Conservation (phyloP, 495 filamentous ascomycete genomes). For the Neurospora terricola region DNA sequence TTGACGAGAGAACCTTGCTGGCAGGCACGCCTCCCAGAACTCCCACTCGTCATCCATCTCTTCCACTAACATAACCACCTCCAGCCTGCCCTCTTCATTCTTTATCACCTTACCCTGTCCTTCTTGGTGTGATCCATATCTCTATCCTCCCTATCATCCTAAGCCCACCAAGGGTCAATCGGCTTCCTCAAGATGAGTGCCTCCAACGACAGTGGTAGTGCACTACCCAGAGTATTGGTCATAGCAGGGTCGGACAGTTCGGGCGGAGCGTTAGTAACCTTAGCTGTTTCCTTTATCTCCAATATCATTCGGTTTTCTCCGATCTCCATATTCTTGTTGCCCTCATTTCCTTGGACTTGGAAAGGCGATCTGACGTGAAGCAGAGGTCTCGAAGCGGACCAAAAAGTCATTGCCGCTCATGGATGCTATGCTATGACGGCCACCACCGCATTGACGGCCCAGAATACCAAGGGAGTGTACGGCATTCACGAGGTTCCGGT, state of each 20-base stretch:
- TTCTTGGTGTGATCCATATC: not conserved
- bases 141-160: not conserved
- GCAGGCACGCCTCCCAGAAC: not conserved
- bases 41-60: not conserved
- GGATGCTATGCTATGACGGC: conserved; percentile 91
- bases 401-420: conserved; percentile 87
- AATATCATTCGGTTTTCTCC: not conserved
- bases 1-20: not conserved
- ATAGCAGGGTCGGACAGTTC: conserved; percentile 90
- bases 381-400: conserved; percentile 94
- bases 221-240: conserved; percentile 48
- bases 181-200: not conserved
- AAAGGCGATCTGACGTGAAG: conserved; percentile 1
- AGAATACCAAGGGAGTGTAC: conserved; percentile 79
- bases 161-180: not conserved
- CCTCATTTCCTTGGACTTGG: not conserved
- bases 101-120: not conserved
- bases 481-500: conserved; percentile 73
- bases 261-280: conserved; percentile 64
- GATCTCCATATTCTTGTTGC: not conserved
- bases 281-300: not conserved
- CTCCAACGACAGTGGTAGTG: not conserved
- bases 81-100: not conserved
- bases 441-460: conserved; percentile 90
- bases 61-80: not conserved